phyloP scores from a whole-genome alignment of 176 grass and related monocot genomes.

The Tillandsia leiboldiana region DNA sequence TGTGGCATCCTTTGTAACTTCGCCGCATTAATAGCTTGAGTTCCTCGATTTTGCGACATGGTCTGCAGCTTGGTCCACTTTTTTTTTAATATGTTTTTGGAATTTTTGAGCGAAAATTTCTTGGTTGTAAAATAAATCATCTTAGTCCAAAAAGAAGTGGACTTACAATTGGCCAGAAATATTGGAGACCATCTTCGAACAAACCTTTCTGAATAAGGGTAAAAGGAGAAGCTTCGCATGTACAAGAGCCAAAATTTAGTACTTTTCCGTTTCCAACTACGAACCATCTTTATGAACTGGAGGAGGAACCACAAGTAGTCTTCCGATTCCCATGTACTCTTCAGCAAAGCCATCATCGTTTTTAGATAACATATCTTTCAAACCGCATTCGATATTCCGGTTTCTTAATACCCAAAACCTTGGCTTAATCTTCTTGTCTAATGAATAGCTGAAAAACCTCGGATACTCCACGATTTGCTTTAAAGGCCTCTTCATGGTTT shows the following conservation, averaged over 20 bases:
- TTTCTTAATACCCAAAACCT: constrained; percentile 50
- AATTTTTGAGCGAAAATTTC: too few species aligned
- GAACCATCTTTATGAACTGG: not conserved
- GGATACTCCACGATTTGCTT: constrained; percentile 65
- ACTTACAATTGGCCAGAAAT: not conserved
- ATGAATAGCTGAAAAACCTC: constrained; percentile 86
- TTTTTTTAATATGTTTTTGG: too few species aligned
- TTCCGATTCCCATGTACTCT: constrained; percentile 47
- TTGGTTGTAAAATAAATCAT: too few species aligned
- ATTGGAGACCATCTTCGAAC: not conserved
- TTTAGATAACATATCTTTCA: constrained; percentile 73
- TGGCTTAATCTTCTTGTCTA: constrained; percentile 66
- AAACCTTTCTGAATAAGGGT: not conserved
- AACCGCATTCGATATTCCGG: constrained; percentile 51
- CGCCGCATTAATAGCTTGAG: not conserved
- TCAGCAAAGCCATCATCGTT: constrained; percentile 68
- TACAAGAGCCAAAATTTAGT: not conserved
- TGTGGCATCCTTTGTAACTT: not conserved
- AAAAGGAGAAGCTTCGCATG: not conserved
- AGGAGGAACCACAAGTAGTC: constrained; percentile 27
- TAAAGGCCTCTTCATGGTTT: constrained; percentile 59
- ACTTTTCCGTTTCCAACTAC: not conserved
- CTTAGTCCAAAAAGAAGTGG: not conserved
- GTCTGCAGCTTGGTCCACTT: too few species aligned
- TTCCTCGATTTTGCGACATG: too few species aligned